These are phyloP conservation scores for Pythium aristosporum DNA, from an alignment of 352 stramenopile genomes.

Conservation along the genomic window DNA sequence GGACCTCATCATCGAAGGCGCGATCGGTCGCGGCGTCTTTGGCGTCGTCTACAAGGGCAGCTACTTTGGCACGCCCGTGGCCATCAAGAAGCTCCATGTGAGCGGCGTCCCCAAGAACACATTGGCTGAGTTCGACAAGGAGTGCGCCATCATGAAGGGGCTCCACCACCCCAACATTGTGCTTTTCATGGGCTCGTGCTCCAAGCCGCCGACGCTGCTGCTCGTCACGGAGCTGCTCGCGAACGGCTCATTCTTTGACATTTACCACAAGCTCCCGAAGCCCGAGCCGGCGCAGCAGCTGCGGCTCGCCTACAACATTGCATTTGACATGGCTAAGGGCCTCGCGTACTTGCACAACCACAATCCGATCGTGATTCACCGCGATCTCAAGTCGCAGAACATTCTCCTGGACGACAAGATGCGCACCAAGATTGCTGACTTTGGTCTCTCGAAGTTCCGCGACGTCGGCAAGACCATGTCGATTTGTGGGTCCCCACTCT, in stretches of 20 bases:
- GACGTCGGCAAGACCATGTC: conserved; percentile 88
- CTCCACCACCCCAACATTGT: conserved; percentile 98
- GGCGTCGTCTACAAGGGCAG: conserved; percentile 81
- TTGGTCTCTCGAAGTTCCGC: conserved; percentile 80
- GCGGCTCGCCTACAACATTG: conserved; percentile 72
- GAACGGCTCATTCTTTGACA: conserved; percentile 86
- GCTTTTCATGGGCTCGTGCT: conserved; percentile 97
- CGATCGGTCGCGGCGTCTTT: conserved; percentile 78
- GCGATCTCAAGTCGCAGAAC: conserved; percentile 80
- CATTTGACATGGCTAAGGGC: conserved; percentile 90
- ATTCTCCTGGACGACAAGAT: conserved; percentile 71
- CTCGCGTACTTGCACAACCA: conserved; percentile 97
- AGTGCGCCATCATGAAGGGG: conserved; percentile 84
- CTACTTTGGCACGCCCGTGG: conserved; percentile 82
- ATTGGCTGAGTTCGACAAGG: conserved; percentile 79
- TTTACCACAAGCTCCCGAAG: conserved; percentile 79
- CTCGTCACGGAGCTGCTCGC: conserved; percentile 94
- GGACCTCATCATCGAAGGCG: conserved; percentile 64
- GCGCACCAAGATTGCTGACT: conserved; percentile 84
- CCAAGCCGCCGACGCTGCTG: conserved; percentile 94
- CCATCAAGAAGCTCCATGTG: conserved; percentile 84
- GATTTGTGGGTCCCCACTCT: conserved; percentile 80
- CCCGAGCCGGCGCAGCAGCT: conserved; percentile 55
- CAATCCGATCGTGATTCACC: conserved; percentile 84
- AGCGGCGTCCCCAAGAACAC: conserved; percentile 82